These are phyloP conservation scores for Stereum hirsutum DNA, from an alignment of 1,284 basidiomycete species.

Conservation along the genomic window DNA sequence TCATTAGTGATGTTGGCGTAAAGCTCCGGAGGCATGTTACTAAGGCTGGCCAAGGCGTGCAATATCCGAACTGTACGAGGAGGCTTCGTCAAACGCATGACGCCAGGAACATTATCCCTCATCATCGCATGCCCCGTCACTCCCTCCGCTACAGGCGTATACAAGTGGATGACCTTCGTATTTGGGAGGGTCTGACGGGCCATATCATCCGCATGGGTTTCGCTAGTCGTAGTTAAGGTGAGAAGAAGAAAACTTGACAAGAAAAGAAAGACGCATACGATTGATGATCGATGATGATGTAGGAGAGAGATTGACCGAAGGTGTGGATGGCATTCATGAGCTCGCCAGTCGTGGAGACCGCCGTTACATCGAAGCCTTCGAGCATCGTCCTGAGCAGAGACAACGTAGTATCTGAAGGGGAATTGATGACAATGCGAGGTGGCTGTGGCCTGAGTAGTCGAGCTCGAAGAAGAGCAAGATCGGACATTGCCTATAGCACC, in stretches of 20 bases:
- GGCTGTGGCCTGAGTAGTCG: slow-evolving; percentile 35
- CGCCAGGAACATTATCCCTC: slow-evolving; percentile 40
- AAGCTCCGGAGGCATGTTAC: slow-evolving; percentile 37
- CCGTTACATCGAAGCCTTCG: slow-evolving; percentile 37
- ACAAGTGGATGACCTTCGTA: slow-evolving; percentile 59
- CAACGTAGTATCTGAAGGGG: slow-evolving; percentile 46
- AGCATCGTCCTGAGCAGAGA: slow-evolving; percentile 49
- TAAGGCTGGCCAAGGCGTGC: slow-evolving; percentile 50
- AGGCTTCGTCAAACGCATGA: slow-evolving; percentile 62
- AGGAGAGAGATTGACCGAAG: slow-evolving; percentile 38
- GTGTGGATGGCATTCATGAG: slow-evolving; percentile 31
- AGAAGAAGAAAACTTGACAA: slow-evolving; percentile 31
- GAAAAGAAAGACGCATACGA: slow-evolving; percentile 42
- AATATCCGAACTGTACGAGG: slow-evolving; percentile 49
- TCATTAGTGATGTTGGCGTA: slow-evolving; percentile 24
- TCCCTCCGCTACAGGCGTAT: slow-evolving; percentile 53
- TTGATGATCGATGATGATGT: slow-evolving; percentile 58
- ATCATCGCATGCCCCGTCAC: slow-evolving; percentile 40
- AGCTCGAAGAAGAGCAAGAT: slow-evolving; percentile 35
- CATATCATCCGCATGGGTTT: too few relatives aligned
- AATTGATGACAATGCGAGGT: slow-evolving; percentile 44
- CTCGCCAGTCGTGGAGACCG: slow-evolving; percentile 34
- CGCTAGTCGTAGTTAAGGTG: too few relatives aligned
- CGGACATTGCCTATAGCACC: slow-evolving; percentile 27
- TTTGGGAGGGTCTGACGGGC: slow-evolving; percentile 35